These are phyloP conservation scores for Rutstroemia sp. DNA, from an alignment of 2,329 filamentous ascomycete species.

Conservation along the genomic window DNA sequence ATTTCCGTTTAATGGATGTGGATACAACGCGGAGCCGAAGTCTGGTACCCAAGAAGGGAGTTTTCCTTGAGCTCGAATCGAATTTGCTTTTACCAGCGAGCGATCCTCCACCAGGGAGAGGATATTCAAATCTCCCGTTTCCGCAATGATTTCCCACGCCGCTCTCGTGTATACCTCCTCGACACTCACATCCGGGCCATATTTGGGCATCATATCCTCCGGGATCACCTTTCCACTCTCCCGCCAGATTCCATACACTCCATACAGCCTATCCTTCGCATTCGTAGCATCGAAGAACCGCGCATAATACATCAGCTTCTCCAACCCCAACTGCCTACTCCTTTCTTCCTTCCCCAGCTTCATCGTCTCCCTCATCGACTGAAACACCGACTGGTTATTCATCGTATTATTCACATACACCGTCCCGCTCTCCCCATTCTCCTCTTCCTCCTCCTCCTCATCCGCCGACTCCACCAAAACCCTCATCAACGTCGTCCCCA, in stretches of 20 bases:
- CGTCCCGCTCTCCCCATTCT: not conserved
- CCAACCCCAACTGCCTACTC: conserved; percentile 3
- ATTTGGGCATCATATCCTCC: conserved; percentile 1
- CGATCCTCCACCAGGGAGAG: conserved; percentile 15
- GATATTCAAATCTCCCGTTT: conserved; percentile 13
- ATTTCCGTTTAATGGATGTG: conserved; percentile 10
- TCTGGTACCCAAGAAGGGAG: conserved; percentile 17
- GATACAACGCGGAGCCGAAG: conserved; percentile 4
- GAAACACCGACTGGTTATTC: conserved; percentile 11
- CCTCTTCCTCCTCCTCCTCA: not conserved
- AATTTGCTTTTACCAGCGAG: not conserved
- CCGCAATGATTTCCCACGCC: conserved; percentile 2
- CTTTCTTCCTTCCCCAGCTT: not conserved
- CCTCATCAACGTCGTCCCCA: conserved; percentile 6
- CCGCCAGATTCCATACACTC: conserved; percentile 11
- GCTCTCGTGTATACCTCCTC: conserved; percentile 11
- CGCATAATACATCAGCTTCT: conserved; percentile 10
- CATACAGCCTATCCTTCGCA: conserved; percentile 12
- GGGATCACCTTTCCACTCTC: conserved; percentile 2
- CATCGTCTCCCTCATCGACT: conserved; percentile 2
- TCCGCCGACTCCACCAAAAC: conserved; percentile 4
- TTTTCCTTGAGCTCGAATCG: not conserved
- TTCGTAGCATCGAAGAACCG: conserved; percentile 11
- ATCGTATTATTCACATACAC: conserved; percentile 9
- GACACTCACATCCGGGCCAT: not conserved